Base-by-base conservation (phyloP, 2,329 filamentous ascomycete species). In the Fusarium dlaminii region DNA sequence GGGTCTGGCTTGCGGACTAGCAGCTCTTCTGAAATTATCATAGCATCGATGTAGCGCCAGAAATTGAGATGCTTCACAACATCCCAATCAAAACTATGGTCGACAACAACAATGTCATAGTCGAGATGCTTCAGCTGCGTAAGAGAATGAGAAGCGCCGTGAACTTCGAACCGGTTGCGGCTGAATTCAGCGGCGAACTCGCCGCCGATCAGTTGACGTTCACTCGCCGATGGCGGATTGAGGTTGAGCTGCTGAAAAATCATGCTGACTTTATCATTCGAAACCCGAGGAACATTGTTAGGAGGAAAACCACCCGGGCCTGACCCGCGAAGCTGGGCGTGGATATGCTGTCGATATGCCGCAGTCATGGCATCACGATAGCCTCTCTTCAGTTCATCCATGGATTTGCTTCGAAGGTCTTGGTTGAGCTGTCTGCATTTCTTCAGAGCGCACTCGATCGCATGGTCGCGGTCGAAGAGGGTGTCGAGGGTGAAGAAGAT, bases 231-330 rank as follows among this genome's bases (percentile, higher is more conserved):
- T 4, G 46, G 46, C 8, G 8, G 22, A 0, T 18, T 10, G 8
- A 51, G 48, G 6, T 32, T n/a, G 6, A 51, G 48, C 8, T 32
- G 22, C 8, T 9, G 29, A 9, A 51, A 51, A 1, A 51, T 10
- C 29, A 32, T 14, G 4, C 12, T 8, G 6, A 51, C 29, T 22
- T 46, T 46, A 5, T 27, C 24, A 3, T 3, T 15, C 24, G 12
- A 13, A 11, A 3, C n/a, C 10, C 24, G 40, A 2, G n/a, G 15
- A 18, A 5, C 2, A 17, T 6, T 27, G 18, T 20, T 20, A 11
- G 8, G n/a, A 12, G 8, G 42, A 27, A 9, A 7, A 1, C n/a
- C n/a, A 6, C 7, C 22, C 6, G 13, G 0, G 3, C 3, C 10
- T n/a, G 11, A 7, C 8, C 22, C 3, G 4, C 8, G 20, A 8